Evolutionary conservation across 2,329 filamentous ascomycete genomes (phyloP).

Genomic region (Ophiostoma angusticollis): DNA sequence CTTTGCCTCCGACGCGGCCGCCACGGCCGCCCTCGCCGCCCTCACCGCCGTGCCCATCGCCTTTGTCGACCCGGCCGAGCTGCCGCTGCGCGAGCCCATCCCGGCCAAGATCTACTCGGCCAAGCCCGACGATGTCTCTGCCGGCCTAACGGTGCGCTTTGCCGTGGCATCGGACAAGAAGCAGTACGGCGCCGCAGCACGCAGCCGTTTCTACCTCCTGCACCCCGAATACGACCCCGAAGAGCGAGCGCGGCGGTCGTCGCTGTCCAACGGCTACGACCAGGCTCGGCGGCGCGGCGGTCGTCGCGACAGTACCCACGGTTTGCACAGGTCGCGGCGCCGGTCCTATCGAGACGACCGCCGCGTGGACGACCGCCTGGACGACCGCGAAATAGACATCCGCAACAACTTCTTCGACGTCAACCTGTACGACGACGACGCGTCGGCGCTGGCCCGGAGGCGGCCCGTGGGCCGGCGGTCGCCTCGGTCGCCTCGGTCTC

Average conservation of each 20-base stretch:
- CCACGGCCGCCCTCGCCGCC: conserved; percentile 41
- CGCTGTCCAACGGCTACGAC: conserved; percentile 27
- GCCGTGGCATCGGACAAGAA: conserved; percentile 70
- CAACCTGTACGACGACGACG: conserved; percentile 49
- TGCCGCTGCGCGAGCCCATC: conserved; percentile 50
- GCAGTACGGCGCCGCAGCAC: conserved; percentile 59
- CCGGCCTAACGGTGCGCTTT: conserved; percentile 57
- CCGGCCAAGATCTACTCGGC: conserved; percentile 55
- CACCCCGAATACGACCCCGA: conserved; percentile 81
- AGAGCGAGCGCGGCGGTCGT: conserved; percentile 45
- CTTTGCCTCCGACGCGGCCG: conserved; percentile 45
- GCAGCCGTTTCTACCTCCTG: conserved; percentile 83
- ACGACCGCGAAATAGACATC: conserved; percentile 36
- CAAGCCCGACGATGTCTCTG: conserved; percentile 57
- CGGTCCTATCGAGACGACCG: conserved; percentile 15
- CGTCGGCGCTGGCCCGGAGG: conserved; percentile 23
- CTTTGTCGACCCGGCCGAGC: conserved; percentile 38
- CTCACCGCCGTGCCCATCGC: conserved; percentile 34
- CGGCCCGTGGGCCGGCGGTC: conserved; percentile 16
- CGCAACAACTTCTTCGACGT: conserved; percentile 49
- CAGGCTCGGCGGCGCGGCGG: conserved; percentile 38
- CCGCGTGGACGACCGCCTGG: conserved; percentile 26
- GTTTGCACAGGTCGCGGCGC: no score
- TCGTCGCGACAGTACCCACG: conserved; percentile 15
- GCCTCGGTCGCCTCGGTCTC: conserved; percentile 10